Evolutionary conservation across 495 filamentous ascomycete species (phyloP), one percentile per base, ranked within the genome.

Genomic region (Penicillium tannophilum): DNA sequence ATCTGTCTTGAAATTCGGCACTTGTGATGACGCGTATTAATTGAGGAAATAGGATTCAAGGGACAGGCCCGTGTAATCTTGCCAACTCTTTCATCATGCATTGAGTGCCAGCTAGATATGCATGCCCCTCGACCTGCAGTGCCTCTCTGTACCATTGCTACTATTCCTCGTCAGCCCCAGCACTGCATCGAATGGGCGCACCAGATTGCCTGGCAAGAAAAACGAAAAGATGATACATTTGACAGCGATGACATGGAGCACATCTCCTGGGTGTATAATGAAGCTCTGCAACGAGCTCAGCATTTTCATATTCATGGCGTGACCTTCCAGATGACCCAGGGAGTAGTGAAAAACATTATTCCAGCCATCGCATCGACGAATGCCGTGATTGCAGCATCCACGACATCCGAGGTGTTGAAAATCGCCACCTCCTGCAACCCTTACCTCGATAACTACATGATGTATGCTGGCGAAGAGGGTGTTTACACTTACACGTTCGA

Each of bases 141-240:
- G 11, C 94, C 95, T 2, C 87, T 99, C 28, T 99, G 95, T 74
- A 99, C 95, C 0, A 84, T 99, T 59, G 95, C 95, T 30, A 93
- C 91, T 39, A 98, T 99, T 61, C 95, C 95, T 4, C 90, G 95
- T 17, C 95, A 99, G 69, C 95, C 95, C 24, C 90, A 97, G 68
- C 95, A 99, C 72, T 99, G 95, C 70, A 93, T 99, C 73, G 95
- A 99, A 72, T 99, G 95, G 95, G 95, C 95, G 16, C 92, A 97
- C 69, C 91, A 98, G 71, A 89, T 91, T 45, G 87, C 86, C 31
- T 91, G 88, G 88, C 82, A 84, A 55, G 79, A 80, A 43, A 72
- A 82, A 31, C 77, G 76, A 16, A 82, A 76, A 69, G 81, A 81
- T 43, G 82, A 84, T 41, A 77, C 82, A 12, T 87, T 99, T 55